A percentile compares a stretch with the other conserved stretches of the same genome.
Evolutionary conservation across 2,329 filamentous ascomycete species (phyloP).

Genomic region (Rosellinia necatrix): DNA sequence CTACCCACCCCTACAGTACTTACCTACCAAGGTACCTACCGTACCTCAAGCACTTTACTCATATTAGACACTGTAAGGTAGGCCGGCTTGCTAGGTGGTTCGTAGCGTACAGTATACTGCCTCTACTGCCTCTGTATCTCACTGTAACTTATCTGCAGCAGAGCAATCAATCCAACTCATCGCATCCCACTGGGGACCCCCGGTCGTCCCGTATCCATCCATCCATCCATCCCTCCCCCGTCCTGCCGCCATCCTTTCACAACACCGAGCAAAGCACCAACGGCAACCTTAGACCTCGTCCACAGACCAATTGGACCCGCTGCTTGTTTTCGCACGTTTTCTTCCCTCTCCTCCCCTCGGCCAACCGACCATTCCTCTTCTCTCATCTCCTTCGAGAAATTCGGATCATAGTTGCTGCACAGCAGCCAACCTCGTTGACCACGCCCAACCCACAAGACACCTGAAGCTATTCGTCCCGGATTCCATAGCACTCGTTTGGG

Average conservation of each 20-base stretch:
- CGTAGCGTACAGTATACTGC: neutral
- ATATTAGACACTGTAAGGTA: too few relatives aligned
- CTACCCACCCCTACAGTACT: neutral
- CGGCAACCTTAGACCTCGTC: constrained; percentile 8
- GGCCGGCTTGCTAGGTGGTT: neutral
- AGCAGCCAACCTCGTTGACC: constrained; percentile 8
- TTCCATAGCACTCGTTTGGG: neutral
- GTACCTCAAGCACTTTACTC: neutral
- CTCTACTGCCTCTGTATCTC: too few relatives aligned
- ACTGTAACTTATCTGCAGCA: too few relatives aligned
- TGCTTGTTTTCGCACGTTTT: constrained; percentile 14
- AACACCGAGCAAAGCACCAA: too few relatives aligned
- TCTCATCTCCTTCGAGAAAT: constrained; percentile 19
- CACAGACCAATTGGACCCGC: constrained; percentile 16
- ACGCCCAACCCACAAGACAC: neutral
- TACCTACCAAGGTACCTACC: neutral
- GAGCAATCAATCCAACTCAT: too few relatives aligned
- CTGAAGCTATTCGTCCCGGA: neutral
- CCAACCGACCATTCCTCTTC: constrained; percentile 9
- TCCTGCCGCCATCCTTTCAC: neutral
- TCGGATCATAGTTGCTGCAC: constrained; percentile 17
- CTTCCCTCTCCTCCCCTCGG: constrained; percentile 15
- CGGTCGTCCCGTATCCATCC: constrained; percentile 4
- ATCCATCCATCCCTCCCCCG: neutral
- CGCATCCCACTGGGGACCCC: too few relatives aligned